phyloP scores from a whole-genome alignment of 108 stramenopile species.

The Stephanodiscus triporus region DNA sequence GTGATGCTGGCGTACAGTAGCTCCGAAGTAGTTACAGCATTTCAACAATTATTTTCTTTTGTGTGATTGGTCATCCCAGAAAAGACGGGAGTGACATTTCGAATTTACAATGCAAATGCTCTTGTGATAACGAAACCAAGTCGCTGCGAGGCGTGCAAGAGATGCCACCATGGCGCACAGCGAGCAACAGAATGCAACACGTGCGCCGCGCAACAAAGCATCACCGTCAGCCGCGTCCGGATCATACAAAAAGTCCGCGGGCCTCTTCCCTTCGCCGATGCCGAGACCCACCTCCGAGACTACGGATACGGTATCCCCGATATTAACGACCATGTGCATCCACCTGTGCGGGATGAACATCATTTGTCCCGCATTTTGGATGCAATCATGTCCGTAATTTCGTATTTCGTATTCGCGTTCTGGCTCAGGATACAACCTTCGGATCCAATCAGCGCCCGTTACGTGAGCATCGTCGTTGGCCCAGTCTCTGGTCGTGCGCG shows the following conservation, averaged over 20 bases:
- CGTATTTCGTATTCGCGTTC: slow-evolving; percentile 39
- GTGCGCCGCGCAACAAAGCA: slow-evolving; percentile 45
- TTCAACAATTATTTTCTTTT: too few species aligned
- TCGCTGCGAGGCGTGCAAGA: neutral
- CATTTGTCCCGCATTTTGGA: slow-evolving; percentile 45
- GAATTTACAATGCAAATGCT: slow-evolving; percentile 71
- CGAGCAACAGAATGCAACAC: neutral
- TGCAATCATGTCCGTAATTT: slow-evolving; percentile 42
- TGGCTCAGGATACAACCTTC: slow-evolving; percentile 31
- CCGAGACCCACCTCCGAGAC: slow-evolving; percentile 47
- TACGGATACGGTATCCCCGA: slow-evolving; percentile 48
- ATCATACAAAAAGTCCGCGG: slow-evolving; percentile 40
- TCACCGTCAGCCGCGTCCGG: slow-evolving; percentile 27
- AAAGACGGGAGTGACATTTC: slow-evolving; percentile 57
- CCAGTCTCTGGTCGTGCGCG: slow-evolving; percentile 25
- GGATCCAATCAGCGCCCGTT: slow-evolving; percentile 34
- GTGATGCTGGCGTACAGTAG: too few species aligned
- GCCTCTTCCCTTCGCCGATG: slow-evolving; percentile 37
- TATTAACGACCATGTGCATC: slow-evolving; percentile 47
- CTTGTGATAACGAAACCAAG: slow-evolving; percentile 29
- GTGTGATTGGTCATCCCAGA: too few species aligned
- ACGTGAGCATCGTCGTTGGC: slow-evolving; percentile 19
- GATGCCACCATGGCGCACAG: neutral
- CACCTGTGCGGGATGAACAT: slow-evolving; percentile 42
- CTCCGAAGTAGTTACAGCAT: too few species aligned